Percentiles rank a stretch among this genome's conserved stretches.
These are phyloP conservation scores for Hippophae rhamnoides DNA, from an alignment of 306 rosid genomes.

Conservation along the genomic window DNA sequence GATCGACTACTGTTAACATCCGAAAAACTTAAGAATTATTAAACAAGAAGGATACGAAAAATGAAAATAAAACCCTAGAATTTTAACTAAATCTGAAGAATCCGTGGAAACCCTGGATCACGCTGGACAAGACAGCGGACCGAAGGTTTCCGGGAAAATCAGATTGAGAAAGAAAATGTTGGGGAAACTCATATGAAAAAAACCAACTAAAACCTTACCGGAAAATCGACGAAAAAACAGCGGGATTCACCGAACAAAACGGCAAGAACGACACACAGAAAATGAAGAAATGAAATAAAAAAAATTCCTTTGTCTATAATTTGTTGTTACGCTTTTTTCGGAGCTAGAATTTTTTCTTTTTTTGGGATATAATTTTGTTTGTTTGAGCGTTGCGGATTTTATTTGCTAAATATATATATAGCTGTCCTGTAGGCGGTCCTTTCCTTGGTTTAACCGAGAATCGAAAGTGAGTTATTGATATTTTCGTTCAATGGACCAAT, in stretches of 20 bases:
- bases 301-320: too few species aligned
- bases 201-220: conserved; percentile 20
- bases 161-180: conserved; percentile 3
- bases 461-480: too few species aligned
- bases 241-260: conserved; percentile 11
- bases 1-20: conserved; percentile 8
- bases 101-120: conserved; percentile 21
- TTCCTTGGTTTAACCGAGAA: too few species aligned
- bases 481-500: too few species aligned
- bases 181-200: conserved; percentile 7
- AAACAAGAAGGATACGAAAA: background rate
- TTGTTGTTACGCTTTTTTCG: background rate
- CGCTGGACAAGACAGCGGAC: conserved; percentile 28
- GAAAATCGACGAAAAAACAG: conserved; percentile 9
- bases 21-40: background rate
- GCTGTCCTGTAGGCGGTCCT: too few species aligned
- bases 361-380: background rate
- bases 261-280: too few species aligned
- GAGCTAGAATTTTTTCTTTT: background rate
- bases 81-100: background rate
- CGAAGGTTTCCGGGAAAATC: conserved; percentile 24
- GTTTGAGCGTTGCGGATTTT: too few species aligned
- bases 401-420: too few species aligned
- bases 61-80: too few species aligned
- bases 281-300: conserved; percentile 1